Conservation (phyloP, 306 rosid genomes). For the Rosa chinensis region DNA sequence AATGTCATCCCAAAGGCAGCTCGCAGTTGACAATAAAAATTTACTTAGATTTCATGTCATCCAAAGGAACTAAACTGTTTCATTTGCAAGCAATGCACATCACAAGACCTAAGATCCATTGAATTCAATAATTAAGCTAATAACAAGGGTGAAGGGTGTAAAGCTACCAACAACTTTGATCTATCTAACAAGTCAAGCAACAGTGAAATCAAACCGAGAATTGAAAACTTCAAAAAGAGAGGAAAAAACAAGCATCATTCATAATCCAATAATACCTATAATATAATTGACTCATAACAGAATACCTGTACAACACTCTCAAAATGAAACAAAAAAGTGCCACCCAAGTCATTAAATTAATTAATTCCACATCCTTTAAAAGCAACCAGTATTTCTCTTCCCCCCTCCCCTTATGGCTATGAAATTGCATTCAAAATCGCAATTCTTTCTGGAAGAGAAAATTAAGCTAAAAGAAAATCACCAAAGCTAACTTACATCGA, state of each 20-base stretch:
- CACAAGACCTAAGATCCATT: neutral
- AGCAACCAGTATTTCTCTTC: no score
- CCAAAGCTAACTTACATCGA: conserved; percentile 38
- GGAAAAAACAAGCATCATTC: neutral
- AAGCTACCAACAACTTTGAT: neutral
- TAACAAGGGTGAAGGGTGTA: neutral
- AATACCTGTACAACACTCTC: neutral
- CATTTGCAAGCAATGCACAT: neutral
- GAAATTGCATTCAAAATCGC: neutral
- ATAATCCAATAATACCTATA: neutral
- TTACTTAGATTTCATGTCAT: neutral
- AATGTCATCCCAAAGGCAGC: neutral
- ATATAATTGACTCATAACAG: neutral
- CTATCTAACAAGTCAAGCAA: neutral
- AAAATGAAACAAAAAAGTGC: neutral
- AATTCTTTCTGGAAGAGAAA: neutral
- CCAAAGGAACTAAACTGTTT: neutral
- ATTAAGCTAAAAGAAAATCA: neutral
- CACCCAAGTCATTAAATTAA: neutral
- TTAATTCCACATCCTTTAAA: neutral
- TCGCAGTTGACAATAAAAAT: neutral
- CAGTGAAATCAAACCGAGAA: neutral
- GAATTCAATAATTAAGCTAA: neutral
- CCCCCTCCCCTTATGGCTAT: no score
- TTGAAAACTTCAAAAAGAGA: neutral